phyloP scores from a whole-genome alignment of 2,329 filamentous ascomycete species.

The Diplodia sapinea region DNA sequence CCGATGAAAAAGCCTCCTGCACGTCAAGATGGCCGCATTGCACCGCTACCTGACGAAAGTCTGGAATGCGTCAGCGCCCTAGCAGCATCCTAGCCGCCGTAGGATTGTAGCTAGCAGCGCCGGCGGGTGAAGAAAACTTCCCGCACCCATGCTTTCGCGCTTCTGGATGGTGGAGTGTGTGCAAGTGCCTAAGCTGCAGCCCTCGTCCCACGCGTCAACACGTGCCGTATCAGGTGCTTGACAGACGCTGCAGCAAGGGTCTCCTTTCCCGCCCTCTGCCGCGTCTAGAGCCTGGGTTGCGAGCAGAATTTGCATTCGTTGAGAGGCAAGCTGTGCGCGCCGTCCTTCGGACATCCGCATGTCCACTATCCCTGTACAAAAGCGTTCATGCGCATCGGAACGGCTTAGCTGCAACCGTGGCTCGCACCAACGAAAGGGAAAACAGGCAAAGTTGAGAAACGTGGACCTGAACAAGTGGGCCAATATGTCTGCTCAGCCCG shows the following conservation, averaged over 20 bases:
- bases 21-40: slow-evolving; percentile 8
- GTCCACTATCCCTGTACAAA: slow-evolving; percentile 8
- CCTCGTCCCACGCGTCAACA: slow-evolving; percentile 2
- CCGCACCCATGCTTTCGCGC: slow-evolving; percentile 8
- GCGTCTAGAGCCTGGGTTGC: slow-evolving; percentile 8
- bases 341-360: slow-evolving; percentile 8
- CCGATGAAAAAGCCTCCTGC: background rate
- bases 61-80: slow-evolving; percentile 7
- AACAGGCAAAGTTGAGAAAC: slow-evolving; percentile 1
- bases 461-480: slow-evolving; percentile 2
- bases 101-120: slow-evolving; percentile 6
- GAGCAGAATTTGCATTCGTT: slow-evolving; percentile 2
- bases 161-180: slow-evolving; percentile 3
- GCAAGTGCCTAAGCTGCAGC: slow-evolving; percentile 7
- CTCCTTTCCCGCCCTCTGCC: slow-evolving; percentile 12
- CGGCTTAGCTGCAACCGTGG: slow-evolving; percentile 22
- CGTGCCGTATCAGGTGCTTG: slow-evolving; percentile 19
- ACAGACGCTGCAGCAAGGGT: slow-evolving; percentile 16
- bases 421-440: slow-evolving; percentile 1
- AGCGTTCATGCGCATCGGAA: slow-evolving; percentile 4
- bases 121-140: slow-evolving; percentile 11
- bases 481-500: background rate
- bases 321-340: slow-evolving; percentile 7
- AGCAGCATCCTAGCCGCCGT: slow-evolving; percentile 6
- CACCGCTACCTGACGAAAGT: slow-evolving; percentile 11